Percentiles rank a stretch among this genome's conserved stretches.
Conservation (phyloP, 2,329 filamentous ascomycete genomes). For the Sclerotinia borealis region DNA sequence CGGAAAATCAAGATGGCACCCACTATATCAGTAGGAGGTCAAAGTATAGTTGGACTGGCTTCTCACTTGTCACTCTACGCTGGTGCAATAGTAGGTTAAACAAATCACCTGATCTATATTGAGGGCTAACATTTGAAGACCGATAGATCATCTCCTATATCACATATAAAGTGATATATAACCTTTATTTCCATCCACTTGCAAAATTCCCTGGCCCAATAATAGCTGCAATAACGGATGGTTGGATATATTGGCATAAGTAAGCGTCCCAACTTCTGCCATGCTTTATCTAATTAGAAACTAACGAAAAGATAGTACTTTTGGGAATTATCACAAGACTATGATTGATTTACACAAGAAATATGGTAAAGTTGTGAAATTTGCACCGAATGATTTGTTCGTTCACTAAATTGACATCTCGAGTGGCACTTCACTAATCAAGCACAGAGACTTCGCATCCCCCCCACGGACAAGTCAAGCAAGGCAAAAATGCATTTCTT, state of each 20-base stretch:
- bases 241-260: not conserved
- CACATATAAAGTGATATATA: conserved; percentile 6
- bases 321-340: not conserved
- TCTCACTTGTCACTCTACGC: not conserved
- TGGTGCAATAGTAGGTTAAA: not conserved
- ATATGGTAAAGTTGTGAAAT: conserved; percentile 2
- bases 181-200: conserved; percentile 9
- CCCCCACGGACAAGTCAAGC: conserved; percentile 10
- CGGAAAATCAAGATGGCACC: not conserved
- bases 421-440: not conserved
- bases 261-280: not conserved
- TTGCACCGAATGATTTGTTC: conserved; percentile 2
- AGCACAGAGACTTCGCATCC: conserved; percentile 2
- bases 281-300: not conserved
- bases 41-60: not conserved
- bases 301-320: not conserved
- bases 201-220: conserved; percentile 11
- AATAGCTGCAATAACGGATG: conserved; percentile 4
- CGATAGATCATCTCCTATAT: not conserved
- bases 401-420: not conserved
- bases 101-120: not conserved
- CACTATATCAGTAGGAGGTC: not conserved
- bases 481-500: not conserved
- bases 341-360: not conserved
- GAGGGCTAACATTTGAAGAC: not conserved